phyloP scores from a whole-genome alignment of 2,329 filamentous ascomycete species.

The Domatiomyces catenatus region DNA sequence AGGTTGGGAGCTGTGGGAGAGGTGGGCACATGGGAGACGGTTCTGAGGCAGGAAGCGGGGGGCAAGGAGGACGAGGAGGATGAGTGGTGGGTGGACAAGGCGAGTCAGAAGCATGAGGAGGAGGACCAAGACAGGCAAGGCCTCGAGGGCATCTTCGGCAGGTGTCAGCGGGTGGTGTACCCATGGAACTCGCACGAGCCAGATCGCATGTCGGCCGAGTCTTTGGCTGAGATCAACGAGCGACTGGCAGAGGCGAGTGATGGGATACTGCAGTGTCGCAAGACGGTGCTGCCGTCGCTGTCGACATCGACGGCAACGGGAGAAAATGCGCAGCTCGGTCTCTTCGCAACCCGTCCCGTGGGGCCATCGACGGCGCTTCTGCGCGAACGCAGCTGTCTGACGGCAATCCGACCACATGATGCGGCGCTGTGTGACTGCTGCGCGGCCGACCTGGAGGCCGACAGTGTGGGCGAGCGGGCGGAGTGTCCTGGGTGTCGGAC shows the following conservation, averaged over 20 bases:
- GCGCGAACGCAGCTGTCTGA: constrained; percentile 69
- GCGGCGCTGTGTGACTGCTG: constrained; percentile 84
- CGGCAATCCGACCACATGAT: constrained; percentile 75
- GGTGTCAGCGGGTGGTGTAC: constrained; percentile 40
- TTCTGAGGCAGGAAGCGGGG: constrained; percentile 4
- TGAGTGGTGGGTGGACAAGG: not conserved
- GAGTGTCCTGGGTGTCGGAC: constrained; percentile 25
- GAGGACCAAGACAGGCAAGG: constrained; percentile 2
- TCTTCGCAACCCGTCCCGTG: constrained; percentile 78
- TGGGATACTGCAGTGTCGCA: constrained; percentile 65
- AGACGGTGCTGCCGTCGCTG: constrained; percentile 46
- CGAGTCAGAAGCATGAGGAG: constrained; percentile 17
- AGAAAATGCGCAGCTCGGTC: constrained; percentile 57
- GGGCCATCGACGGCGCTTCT: constrained; percentile 60
- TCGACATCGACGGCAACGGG: constrained; percentile 20
- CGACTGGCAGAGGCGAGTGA: constrained; percentile 49
- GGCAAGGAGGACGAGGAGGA: constrained; percentile 14
- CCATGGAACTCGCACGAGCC: constrained; percentile 49
- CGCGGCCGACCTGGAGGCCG: constrained; percentile 54
- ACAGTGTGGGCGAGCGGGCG: constrained; percentile 23
- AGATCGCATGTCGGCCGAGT: constrained; percentile 38
- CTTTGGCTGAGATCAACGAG: constrained; percentile 54
- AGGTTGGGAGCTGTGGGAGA: constrained; percentile 14
- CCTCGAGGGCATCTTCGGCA: constrained; percentile 18
- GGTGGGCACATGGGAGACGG: not conserved